Evolutionary conservation across 305 asterid species (phyloP), one percentile per base, ranked within the genome.

Genomic region (Plantago coronopus): DNA sequence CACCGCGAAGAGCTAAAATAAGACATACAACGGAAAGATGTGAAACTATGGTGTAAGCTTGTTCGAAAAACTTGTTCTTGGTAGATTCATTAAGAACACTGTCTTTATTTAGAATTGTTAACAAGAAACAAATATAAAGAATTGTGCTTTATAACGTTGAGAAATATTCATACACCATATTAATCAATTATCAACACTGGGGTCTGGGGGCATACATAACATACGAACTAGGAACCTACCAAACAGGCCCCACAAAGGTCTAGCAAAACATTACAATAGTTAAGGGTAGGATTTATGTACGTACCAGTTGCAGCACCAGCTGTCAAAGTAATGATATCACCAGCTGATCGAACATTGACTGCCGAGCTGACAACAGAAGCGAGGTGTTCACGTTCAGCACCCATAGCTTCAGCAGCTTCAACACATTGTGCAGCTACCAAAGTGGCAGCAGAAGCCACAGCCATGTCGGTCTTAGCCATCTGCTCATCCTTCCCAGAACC

Each of bases 261-360:
- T 14, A 29, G 10, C 5, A 22, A 37, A 11, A 37, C 15, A 3
- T 15, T 18, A 63, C 0, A 20, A 25, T 11, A 15, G 22, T 34
- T 34, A 12, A 12, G 25, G 1, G 12, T 13, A 21, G 25, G 21
- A n/a, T 46, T n/a, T 27, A 27, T 27, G 3, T 29, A 18, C 23
- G 25, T 74, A 91, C 99, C 89, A 9, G 99, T 93, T 12, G 99
- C 99, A 3, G 99, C 99, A 7, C 87, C 97, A 1, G 99, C 99
- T 0, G 99, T 93, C 25, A 93, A 71, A 51, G 99, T 93, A 95
- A 89, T 82, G 65, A 93, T 89, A 67, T 93, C 99, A 25, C 99
- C 91, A 0, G 96, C 89, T 2, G 99, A 87, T 2, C 91, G 79
- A 29, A 87, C 95, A 57, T 87, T 93, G 38, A 93, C 99, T 7